Evolutionary conservation across 495 filamentous ascomycete genomes (phyloP).

Genomic region (Annulohypoxylon nitens): DNA sequence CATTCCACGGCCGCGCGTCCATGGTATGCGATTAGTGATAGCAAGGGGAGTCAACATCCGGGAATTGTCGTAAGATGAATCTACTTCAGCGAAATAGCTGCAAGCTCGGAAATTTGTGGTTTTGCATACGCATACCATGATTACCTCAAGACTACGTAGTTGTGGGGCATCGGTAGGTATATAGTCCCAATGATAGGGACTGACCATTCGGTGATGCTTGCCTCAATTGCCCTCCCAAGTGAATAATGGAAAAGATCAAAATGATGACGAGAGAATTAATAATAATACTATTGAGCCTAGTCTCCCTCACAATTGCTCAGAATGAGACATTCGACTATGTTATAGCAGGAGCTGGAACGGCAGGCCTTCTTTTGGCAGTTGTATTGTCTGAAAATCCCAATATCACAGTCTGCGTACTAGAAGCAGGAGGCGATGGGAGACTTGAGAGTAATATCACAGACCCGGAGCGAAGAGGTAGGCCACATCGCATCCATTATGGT

Average conservation of each 20-base stretch:
- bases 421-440: neutral
- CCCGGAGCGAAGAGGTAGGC: neutral
- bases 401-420: neutral
- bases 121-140: no score
- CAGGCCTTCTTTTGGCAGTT: neutral
- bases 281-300: neutral
- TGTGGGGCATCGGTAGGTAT: neutral
- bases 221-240: neutral
- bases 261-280: neutral
- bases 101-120: no score
- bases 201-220: neutral
- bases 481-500: neutral
- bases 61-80: neutral
- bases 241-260: neutral
- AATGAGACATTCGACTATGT: neutral
- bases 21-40: neutral
- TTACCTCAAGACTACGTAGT: neutral
- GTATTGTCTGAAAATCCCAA: neutral
- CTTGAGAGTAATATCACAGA: neutral
- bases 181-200: neutral
- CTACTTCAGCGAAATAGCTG: neutral
- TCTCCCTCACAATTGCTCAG: neutral
- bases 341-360: neutral
- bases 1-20: neutral
- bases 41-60: neutral